Conservation (phyloP, 192 early-diverging fungal species). For the Neocallimastix lanati region DNA sequence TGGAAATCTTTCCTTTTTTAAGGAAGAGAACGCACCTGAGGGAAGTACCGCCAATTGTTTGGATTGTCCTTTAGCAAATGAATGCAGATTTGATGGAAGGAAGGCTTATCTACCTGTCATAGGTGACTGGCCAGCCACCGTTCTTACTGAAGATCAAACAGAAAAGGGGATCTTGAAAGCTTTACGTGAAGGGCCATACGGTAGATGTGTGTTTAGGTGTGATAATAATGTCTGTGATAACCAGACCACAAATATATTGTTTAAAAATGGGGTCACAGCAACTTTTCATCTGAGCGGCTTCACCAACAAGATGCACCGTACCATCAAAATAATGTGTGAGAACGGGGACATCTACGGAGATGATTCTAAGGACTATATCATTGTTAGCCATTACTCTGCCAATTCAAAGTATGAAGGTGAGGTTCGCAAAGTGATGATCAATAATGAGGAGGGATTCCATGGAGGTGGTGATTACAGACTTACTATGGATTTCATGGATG, state of each 20-base stretch:
- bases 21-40: constrained; percentile 23
- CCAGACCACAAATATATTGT: constrained; percentile 37
- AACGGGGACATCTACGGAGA: constrained; percentile 31
- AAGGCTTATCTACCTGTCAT: constrained; percentile 26
- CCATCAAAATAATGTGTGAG: constrained; percentile 31
- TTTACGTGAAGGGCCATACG: constrained; percentile 31
- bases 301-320: constrained; percentile 26
- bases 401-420: constrained; percentile 10
- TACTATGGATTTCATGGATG: constrained; percentile 14
- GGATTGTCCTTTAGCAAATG: constrained; percentile 24
- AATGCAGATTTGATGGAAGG: constrained; percentile 42
- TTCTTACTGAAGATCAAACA: constrained; percentile 18
- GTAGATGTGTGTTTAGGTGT: constrained; percentile 46
- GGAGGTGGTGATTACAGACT: constrained; percentile 26
- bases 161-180: constrained; percentile 31
- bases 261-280: constrained; percentile 25
- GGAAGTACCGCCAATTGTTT: constrained; percentile 28
- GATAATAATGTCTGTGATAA: constrained; percentile 53
- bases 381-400: constrained; percentile 24
- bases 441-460: constrained; percentile 10
- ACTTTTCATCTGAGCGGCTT: constrained; percentile 37
- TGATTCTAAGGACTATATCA: constrained; percentile 6
- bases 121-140: constrained; percentile 30
- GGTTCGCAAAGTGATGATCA: constrained; percentile 3
- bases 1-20: constrained; percentile 41